Base-by-base conservation (phyloP, 176 grass and related monocot species). In the Panicum miliaceum region DNA sequence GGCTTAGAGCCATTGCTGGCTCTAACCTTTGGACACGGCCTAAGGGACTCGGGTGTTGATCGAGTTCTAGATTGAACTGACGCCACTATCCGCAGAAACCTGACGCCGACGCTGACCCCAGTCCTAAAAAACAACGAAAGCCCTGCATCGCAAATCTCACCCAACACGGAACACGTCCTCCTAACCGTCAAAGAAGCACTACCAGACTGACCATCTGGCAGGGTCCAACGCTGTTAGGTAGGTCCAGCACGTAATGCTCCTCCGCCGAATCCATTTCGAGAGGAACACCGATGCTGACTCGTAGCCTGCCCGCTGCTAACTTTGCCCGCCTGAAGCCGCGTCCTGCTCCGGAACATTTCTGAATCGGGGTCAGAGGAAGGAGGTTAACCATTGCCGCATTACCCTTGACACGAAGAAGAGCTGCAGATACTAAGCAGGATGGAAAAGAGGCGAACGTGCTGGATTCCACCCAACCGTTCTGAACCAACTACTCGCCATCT, bases 401-500 rank as follows among this genome's bases (percentile, higher is more conserved):
- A 54, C n/a, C 57, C 57, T 10, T 59, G 57, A 26, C 57, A 60
- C 22, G 57, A 60, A 60, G n/a, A 60, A 26, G 57, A 60, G 3
- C n/a, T 60, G 57, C 57, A 60, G 57, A 7, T 25, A n/a, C n/a
- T n/a, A 4, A 22, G 26, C 57, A 12, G n/a, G 10, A 7, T 23
- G 20, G n/a, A n/a, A 60, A 60, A 60, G 57, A 60, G 57, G 57
- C n/a, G 57, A 60, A 60, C n/a, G 57, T 60, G 57, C 25, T 15
- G 22, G 26, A 52, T 45, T 54, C 12, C 67, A 89, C 72, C 73
- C 71, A 91, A 89, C 94, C 62, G 63, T 46, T 83, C 71, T 4
- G 26, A 63, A 18, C 78, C 36, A 96, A 84, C 91, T 43, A 93
- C 87, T 76, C 76, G n/a, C 81, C 86, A 93, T 75, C 94, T 71